phyloP scores from a whole-genome alignment of 371 early-diverging fungal genomes.

The Cokeromyces recurvatus region DNA sequence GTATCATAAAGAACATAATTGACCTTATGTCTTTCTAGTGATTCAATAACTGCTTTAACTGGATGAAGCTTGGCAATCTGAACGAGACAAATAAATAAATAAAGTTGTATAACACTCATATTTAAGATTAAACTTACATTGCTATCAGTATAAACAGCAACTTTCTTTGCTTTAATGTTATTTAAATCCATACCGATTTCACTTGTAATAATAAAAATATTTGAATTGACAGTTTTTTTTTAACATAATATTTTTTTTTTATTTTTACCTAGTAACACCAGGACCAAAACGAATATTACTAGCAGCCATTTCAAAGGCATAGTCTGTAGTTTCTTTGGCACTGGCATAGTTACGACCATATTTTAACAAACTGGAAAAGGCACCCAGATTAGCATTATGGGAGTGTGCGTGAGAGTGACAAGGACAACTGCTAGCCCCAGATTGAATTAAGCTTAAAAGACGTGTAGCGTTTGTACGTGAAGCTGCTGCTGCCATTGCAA shows the following conservation, averaged over 20 bases:
- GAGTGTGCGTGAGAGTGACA: conserved; percentile 52
- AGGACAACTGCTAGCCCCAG: conserved; percentile 44
- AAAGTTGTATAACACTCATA: not conserved
- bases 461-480: conserved; percentile 47
- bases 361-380: conserved; percentile 35
- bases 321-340: conserved; percentile 54
- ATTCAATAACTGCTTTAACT: conserved; percentile 71
- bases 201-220: too few species aligned
- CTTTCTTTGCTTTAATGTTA: conserved; percentile 77
- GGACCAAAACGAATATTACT: conserved; percentile 85
- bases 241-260: not conserved
- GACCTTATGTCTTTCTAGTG: conserved; percentile 70
- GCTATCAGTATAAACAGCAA: conserved; percentile 82
- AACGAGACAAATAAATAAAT: conserved; percentile 17
- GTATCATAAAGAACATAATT: conserved; percentile 73
- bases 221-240: too few species aligned
- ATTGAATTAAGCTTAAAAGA: conserved; percentile 39
- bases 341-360: conserved; percentile 48
- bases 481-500: conserved; percentile 41
- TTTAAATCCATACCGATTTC: conserved; percentile 86
- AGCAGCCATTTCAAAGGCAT: conserved; percentile 89
- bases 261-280: conserved; percentile 68
- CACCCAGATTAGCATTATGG: conserved; percentile 22
- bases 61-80: conserved; percentile 70
- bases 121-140: conserved; percentile 65